Base-by-base conservation (phyloP, 805 yeast species). In the Spathaspora girioi region DNA sequence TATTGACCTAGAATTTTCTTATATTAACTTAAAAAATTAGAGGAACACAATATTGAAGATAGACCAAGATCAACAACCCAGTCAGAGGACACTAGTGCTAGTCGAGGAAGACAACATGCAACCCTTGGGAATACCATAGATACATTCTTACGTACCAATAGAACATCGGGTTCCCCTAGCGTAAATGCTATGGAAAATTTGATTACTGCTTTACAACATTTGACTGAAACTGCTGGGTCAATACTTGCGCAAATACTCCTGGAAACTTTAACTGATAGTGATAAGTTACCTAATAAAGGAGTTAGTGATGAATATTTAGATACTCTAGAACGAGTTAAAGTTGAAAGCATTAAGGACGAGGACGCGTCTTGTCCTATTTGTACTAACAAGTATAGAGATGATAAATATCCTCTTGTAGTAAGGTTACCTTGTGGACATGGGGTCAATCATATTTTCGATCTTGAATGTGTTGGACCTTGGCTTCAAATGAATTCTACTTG, bases 381-480 rank as follows among this genome's bases (percentile, higher is more conserved):
- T 60, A 87, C 94, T 18, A 80, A 79, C 56, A 80, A 78, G 52
- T 92, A 82, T 60, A 70, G 78, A 3, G 86, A 83, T 32, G 96
- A 90, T 62, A 73, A 82, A 45, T 84, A 86, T 60, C 97, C 97
- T 2, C 70, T 92, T 46, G 83, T 92, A 11, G 97, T 90, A 15
- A 73, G 78, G 57, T 73, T 92, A 23, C 85, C 86, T 5, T 92
- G 98, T 67, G 56, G 60, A 14, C 53, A 61, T 35, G 68, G 62
- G 45, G 45, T 49, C 11, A 77, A 73, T 38, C 98, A 92, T 66
- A 77, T 77, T 42, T 92, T 88, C 67, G 98, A 92, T 64, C 73
- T 91, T 56, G 97, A 93, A 58, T 92, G 97, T 65, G 83, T 93
- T 38, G 86, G 87, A 0, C 94, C 96, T 0, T 92, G 98, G 98